Percentiles rank a stretch among this genome's conserved stretches.
These are phyloP conservation scores for Hibiscus tridactylites DNA, from an alignment of 345 rosid genomes.

Conservation along the genomic window DNA sequence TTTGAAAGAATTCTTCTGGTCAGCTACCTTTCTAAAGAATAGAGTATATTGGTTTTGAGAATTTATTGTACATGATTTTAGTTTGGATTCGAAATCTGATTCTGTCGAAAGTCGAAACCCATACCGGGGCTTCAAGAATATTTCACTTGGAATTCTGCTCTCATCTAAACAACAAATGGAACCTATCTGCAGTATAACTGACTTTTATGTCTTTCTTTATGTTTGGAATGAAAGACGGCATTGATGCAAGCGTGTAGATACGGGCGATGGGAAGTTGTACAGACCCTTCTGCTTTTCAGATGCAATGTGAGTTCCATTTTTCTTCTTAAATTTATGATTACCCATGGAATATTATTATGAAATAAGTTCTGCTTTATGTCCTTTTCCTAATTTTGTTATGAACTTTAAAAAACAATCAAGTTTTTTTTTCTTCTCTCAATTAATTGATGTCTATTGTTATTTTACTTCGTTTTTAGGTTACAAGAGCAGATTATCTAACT, in stretches of 20 bases:
- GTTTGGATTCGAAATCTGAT: neutral
- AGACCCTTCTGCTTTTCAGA: conserved; percentile 77
- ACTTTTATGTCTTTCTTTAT: conserved; percentile 2
- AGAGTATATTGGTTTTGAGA: neutral
- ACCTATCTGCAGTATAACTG: conserved; percentile 5
- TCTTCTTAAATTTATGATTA: neutral
- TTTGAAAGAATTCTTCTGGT: conserved; percentile 1
- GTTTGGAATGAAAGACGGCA: conserved; percentile 54
- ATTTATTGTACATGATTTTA: neutral
- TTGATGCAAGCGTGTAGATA: conserved; percentile 99
- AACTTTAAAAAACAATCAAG: neutral
- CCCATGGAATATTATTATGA: neutral
- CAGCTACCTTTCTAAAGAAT: neutral
- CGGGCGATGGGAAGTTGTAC: conserved; percentile 99
- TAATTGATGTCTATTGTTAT: neutral
- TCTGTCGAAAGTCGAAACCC: neutral
- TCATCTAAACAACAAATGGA: neutral
- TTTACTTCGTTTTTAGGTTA: conserved; percentile 41
- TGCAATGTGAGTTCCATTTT: conserved; percentile 65
- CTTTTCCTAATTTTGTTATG: neutral
- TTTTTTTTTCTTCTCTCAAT: neutral
- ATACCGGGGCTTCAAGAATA: neutral
- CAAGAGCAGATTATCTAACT: conserved; percentile 85
- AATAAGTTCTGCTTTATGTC: neutral
- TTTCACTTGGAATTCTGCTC: neutral